Conservation (phyloP, 768 basidiomycete genomes). For the Boletus pseudopeckii region DNA sequence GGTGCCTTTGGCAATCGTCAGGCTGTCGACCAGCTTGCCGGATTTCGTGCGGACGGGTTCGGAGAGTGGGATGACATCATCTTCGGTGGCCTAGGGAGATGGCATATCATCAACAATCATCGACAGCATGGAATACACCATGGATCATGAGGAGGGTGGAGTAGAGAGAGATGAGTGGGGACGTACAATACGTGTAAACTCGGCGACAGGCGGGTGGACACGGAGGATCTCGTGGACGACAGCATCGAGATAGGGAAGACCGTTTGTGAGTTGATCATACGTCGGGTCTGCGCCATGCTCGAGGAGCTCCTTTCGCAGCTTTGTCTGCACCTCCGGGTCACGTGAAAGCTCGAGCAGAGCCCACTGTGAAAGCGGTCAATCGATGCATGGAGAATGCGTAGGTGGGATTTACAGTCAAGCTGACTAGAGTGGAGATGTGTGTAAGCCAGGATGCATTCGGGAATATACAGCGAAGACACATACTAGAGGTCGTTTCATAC, state of each 20-base stretch:
- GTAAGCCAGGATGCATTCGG: neutral
- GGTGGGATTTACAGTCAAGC: constrained; percentile 7
- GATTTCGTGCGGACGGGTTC: constrained; percentile 40
- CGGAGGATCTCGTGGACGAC: constrained; percentile 45
- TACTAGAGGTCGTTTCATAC: constrained; percentile 23
- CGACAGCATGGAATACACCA: neutral
- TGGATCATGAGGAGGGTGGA: no score
- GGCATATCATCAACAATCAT: neutral
- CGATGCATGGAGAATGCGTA: neutral
- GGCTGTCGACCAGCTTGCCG: constrained; percentile 35
- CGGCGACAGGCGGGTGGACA: constrained; percentile 37
- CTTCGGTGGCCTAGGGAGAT: constrained; percentile 39
- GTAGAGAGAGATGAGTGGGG: neutral
- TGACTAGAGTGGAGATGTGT: constrained; percentile 4
- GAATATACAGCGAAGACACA: neutral
- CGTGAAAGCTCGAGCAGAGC: constrained; percentile 53
- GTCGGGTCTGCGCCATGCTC: constrained; percentile 45
- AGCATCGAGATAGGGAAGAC: constrained; percentile 50
- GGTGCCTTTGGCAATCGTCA: constrained; percentile 48
- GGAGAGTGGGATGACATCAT: constrained; percentile 57
- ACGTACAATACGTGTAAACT: constrained; percentile 16
- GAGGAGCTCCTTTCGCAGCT: constrained; percentile 47
- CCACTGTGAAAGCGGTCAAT: constrained; percentile 38
- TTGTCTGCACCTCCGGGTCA: constrained; percentile 43
- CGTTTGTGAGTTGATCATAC: constrained; percentile 49